Evolutionary conservation across 2,329 filamentous ascomycete genomes (phyloP).

Genomic region (Dactylonectria macrodidyma): DNA sequence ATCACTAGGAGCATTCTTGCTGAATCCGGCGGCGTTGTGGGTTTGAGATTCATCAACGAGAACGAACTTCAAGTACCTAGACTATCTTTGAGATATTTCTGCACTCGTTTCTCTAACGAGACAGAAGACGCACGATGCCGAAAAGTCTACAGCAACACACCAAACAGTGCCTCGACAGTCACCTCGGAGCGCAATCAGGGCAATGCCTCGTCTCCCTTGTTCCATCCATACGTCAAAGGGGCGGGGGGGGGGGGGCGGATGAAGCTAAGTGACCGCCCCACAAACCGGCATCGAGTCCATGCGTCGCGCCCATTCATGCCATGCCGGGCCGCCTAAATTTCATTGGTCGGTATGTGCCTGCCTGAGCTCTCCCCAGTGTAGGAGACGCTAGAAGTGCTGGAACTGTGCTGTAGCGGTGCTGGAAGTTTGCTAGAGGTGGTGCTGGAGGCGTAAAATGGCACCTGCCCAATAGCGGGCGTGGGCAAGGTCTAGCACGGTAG

Average conservation of each 20-base stretch:
- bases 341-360: constrained; percentile 17
- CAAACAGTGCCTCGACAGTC: neutral
- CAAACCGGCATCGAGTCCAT: neutral
- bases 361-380: neutral
- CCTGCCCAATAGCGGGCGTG: neutral
- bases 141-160: neutral
- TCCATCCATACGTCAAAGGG: constrained; percentile 32
- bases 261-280: constrained; percentile 23
- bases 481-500: neutral
- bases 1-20: neutral
- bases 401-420: no score
- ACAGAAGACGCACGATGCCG: neutral
- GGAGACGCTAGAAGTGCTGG: neutral
- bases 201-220: constrained; percentile 24
- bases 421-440: neutral
- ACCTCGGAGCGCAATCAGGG: neutral
- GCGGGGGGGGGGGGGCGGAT: constrained; percentile 6
- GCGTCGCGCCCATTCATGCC: constrained; percentile 2
- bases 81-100: neutral
- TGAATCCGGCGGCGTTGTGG: neutral
- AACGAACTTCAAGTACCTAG: neutral
- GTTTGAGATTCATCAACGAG: no score
- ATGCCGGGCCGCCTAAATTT: neutral
- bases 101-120: neutral
- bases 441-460: neutral